Percentiles rank a stretch among this genome's conserved stretches.
These are phyloP conservation scores for Calonectria pauciramosa DNA, from an alignment of 2,329 filamentous ascomycete species.

Conservation along the genomic window DNA sequence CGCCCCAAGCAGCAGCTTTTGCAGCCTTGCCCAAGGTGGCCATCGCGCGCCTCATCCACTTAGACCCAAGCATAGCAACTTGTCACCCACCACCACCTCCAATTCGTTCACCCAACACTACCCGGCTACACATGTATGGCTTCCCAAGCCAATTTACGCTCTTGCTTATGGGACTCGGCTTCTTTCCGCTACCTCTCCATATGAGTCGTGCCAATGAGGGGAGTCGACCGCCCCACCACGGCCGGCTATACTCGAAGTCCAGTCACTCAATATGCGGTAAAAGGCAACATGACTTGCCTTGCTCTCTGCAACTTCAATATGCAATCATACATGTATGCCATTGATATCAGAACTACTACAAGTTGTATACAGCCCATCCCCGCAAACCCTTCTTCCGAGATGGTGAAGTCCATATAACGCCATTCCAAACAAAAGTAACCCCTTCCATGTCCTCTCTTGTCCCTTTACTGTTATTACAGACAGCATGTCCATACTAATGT, in stretches of 20 bases:
- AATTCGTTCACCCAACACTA: neutral
- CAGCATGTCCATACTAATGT: constrained; percentile 22
- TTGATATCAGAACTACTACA: constrained; percentile 13
- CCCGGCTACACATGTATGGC: neutral
- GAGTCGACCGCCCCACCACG: neutral
- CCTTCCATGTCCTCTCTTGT: constrained; percentile 8
- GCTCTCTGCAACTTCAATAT: neutral
- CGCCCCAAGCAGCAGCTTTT: constrained; percentile 9
- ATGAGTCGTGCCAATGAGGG: neutral
- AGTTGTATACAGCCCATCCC: constrained; percentile 17
- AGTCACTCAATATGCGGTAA: neutral
- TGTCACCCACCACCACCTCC: neutral
- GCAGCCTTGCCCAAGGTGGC: constrained; percentile 16
- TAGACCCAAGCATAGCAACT: constrained; percentile 14
- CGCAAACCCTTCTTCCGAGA: constrained; percentile 6
- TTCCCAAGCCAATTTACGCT: too few species aligned
- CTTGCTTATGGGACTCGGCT: neutral
- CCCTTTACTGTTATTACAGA: constrained; percentile 37
- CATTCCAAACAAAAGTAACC: constrained; percentile 17
- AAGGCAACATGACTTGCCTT: neutral
- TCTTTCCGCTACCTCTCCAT: neutral
- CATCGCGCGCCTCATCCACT: constrained; percentile 16
- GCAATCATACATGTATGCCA: neutral
- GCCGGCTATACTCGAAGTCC: neutral
- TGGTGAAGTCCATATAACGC: constrained; percentile 21